Conservation (phyloP, 495 filamentous ascomycete genomes). For the Achaetomiella virescens region DNA sequence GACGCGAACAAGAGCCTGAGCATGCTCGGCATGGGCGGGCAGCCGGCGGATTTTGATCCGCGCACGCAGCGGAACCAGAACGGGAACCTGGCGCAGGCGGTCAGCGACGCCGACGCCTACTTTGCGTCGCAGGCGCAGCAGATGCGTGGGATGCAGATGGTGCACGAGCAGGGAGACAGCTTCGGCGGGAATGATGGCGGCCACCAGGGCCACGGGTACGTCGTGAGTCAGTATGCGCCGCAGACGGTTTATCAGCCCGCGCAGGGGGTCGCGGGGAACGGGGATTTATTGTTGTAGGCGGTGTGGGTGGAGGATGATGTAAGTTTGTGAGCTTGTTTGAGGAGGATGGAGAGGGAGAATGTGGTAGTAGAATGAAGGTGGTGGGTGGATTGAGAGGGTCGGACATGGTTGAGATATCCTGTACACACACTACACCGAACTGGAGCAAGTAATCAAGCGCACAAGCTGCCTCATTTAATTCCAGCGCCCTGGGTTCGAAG, state of each 20-base stretch:
- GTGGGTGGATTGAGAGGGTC: too few relatives aligned
- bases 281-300: constrained; percentile 48
- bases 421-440: too few relatives aligned
- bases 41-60: constrained; percentile 36
- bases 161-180: constrained; percentile 43
- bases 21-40: constrained; percentile 46
- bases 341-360: background rate
- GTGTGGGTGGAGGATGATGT: constrained; percentile 16
- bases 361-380: background rate
- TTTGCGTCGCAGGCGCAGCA: constrained; percentile 76
- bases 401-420: too few relatives aligned
- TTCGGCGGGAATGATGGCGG: constrained; percentile 42
- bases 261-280: constrained; percentile 44
- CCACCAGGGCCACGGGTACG: constrained; percentile 46
- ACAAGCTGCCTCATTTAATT: too few relatives aligned
- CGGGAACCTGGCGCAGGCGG: constrained; percentile 56
- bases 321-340: background rate
- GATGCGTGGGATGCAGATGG: constrained; percentile 63
- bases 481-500: too few relatives aligned
- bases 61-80: constrained; percentile 23
- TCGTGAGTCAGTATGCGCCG: constrained; percentile 62
- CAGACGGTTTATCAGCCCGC: constrained; percentile 53
- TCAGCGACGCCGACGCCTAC: constrained; percentile 78
- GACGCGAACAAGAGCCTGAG: constrained; percentile 49
- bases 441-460: too few relatives aligned